Conservation (phyloP, 305 asterid genomes). For the Caryopteris hybrid region DNA sequence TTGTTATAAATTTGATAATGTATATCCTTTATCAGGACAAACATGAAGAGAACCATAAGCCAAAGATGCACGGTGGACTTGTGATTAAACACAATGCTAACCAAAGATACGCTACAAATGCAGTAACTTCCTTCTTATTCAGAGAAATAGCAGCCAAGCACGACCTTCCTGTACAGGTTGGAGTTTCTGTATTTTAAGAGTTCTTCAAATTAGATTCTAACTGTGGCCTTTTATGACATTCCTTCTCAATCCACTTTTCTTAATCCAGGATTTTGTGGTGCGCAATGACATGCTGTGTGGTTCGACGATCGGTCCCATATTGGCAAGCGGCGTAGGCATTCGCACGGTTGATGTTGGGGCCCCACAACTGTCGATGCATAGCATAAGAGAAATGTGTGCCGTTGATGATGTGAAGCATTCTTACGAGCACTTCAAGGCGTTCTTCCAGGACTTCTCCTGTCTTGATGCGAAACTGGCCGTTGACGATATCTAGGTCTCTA, state of each 20-base stretch:
- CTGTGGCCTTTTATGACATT: background rate
- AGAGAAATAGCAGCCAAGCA: constrained; percentile 78
- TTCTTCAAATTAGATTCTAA: background rate
- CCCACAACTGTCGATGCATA: constrained; percentile 94
- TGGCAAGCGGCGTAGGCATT: constrained; percentile 92
- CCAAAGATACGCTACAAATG: constrained; percentile 63
- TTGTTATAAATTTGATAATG: background rate
- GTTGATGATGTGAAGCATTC: constrained; percentile 85
- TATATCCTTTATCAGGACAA: constrained; percentile 55
- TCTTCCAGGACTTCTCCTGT: constrained; percentile 61
- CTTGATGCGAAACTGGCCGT: constrained; percentile 66
- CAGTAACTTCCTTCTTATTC: constrained; percentile 81
- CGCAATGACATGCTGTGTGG: constrained; percentile 94
- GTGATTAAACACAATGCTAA: constrained; percentile 83
- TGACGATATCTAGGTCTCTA: constrained; percentile 44
- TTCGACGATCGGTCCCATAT: constrained; percentile 91
- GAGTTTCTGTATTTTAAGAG: background rate
- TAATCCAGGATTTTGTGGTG: constrained; percentile 79
- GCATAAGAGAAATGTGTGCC: constrained; percentile 93
- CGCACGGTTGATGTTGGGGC: constrained; percentile 91
- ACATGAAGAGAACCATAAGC: constrained; percentile 97
- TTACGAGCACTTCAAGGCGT: constrained; percentile 76
- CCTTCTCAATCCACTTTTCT: background rate
- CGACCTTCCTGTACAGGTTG: constrained; percentile 81
- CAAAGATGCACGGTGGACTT: constrained; percentile 91